Base-by-base conservation (phyloP, 305 asterid genomes). In the Fraxinus dipetala region DNA sequence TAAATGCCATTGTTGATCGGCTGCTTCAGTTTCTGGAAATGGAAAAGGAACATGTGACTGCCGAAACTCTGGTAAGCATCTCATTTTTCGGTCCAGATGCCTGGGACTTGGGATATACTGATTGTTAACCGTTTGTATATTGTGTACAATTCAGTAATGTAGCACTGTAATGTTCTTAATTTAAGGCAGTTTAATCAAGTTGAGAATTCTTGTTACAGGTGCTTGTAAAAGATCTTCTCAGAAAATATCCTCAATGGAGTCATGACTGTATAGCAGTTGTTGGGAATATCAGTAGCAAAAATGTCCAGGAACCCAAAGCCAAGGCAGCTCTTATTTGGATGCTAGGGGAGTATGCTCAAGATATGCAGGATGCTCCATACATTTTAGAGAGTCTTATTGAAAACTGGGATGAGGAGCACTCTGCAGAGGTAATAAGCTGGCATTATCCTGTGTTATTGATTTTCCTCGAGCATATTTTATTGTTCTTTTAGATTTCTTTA, bases 161-260 rank as follows among this genome's bases (percentile, higher is more conserved):
- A 69, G 80, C 69, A 70, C 5, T 0, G 11, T 67, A 61, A 65
- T 80, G 80, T 73, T 73, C 75, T 26, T 69, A 74, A n/a, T 34
- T 48, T 85, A 81, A 78, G 56, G 80, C 56, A 43, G 63, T 18
- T 43, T 76, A 20, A 79, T 73, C 26, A 26, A 51, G 67, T 56
- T 63, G 54, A 67, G 30, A 76, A 86, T 87, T 82, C 69, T 51
- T 63, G 38, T 14, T 84, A n/a, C 83, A 96, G 99, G 98, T 96
- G 84, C 99, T 96, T 76, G 99, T 96, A 79, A 96, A 96, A 89
- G 98, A 96, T 90, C 99, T 96, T 84, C 93, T 96, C 76, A 89
- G 99, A 83, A 96, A 96, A 89, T 96, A 96, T 90, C 99, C 99
- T 38, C 99, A 96, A 83, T 96, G 99, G 99, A 96, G 99, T 87